Base-by-base conservation (phyloP, 495 filamentous ascomycete species). In the Penicillium paradoxum region DNA sequence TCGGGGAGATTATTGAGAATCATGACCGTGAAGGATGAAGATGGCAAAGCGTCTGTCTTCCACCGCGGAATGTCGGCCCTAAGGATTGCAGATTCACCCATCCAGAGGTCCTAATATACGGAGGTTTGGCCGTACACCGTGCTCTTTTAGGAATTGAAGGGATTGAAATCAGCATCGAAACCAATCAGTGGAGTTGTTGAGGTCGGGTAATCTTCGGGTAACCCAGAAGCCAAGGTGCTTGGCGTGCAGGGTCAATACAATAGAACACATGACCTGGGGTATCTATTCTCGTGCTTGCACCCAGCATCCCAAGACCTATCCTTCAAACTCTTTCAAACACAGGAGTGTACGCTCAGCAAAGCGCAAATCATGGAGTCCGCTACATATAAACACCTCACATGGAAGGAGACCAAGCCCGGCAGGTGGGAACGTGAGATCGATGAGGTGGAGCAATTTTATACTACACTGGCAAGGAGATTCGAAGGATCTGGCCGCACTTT, bases 361-460 rank as follows among this genome's bases (percentile, higher is more conserved):
- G 8, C 7, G 1, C 38, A 21, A 7, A 88, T 84, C 27, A 88
- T 78, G 33, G 79, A 78, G 17, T n/a, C 45, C 8, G 8, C 45
- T 38, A 9, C 19, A 24, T 39, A 49, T 49, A 13, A 49, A 17
- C 19, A 18, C 36, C 34, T 54, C 10, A 39, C 9, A 24, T 57
- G 55, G 55, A 37, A 38, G 11, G 34, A 40, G 18, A 48, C 49
- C 14, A 29, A 48, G 14, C 42, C 49, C 8, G 55, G 42, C 17
- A 24, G 65, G 21, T 79, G 70, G 69, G 66, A 72, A 56, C 68
- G 76, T 0, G 66, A 71, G 36, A 59, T 72, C 33, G 75, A 79
- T 49, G 76, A 78, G 43, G 62, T 57, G 0, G 76, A 79, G 52
- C 60, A 61, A 36, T 69, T 72, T 32, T 79, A 78, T 45, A 63